These are phyloP conservation scores for Trypanosoma vivax DNA, from an alignment of 208 protist genomes.

Conservation along the genomic window DNA sequence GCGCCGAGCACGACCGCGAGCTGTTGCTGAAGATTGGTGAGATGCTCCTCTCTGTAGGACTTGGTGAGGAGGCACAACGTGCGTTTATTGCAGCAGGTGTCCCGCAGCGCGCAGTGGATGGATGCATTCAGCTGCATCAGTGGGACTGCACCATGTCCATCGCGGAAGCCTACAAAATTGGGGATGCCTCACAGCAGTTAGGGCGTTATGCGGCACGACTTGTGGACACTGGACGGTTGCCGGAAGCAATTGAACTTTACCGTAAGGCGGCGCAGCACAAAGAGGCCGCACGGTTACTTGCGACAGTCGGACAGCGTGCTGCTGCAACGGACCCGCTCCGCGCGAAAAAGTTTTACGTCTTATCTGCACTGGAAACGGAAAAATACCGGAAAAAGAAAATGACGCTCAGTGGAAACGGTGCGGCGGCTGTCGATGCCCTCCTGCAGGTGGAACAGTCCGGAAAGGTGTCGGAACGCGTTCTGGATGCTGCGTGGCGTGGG, in stretches of 20 bases:
- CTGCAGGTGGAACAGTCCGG: conserved; percentile 61
- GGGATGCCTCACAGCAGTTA: conserved; percentile 86
- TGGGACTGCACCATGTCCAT: conserved; percentile 89
- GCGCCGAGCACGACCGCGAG: conserved; percentile 87
- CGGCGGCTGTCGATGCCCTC: conserved; percentile 65
- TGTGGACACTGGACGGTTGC: conserved; percentile 77
- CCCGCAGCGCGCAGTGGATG: conserved; percentile 87
- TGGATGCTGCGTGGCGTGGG: conserved; percentile 90
- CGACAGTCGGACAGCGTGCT: conserved; percentile 71
- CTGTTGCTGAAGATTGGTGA: conserved; percentile 80
- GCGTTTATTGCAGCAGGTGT: conserved; percentile 89
- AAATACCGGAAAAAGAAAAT: conserved; percentile 71
- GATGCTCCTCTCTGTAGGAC: conserved; percentile 89
- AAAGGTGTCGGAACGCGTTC: conserved; percentile 51
- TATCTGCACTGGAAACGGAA: conserved; percentile 94
- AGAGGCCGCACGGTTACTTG: conserved; percentile 91
- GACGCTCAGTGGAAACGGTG: conserved; percentile 50
- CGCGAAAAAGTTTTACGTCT: conserved; percentile 95
- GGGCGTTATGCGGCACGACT: conserved; percentile 88
- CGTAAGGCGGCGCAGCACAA: conserved; percentile 92
- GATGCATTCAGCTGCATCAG: conserved; percentile 92
- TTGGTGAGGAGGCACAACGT: conserved; percentile 79
- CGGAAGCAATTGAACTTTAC: conserved; percentile 95
- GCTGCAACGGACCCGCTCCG: conserved; percentile 72
- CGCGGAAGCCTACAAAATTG: conserved; percentile 87